phyloP scores from a whole-genome alignment of 2,329 filamentous ascomycete species.

The Trichoderma cornu-damae region DNA sequence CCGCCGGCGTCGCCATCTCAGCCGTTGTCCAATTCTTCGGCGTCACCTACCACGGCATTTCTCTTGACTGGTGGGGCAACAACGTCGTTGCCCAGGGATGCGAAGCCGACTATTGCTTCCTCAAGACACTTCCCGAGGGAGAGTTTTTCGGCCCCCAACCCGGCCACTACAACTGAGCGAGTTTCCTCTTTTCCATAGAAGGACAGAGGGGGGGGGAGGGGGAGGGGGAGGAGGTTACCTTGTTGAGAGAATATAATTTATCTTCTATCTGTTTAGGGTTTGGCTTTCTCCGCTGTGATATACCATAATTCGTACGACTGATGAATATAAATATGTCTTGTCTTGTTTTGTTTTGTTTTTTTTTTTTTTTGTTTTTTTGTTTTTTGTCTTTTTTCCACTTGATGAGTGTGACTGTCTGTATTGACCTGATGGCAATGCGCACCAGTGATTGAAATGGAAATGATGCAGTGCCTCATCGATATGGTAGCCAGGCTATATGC shows the following conservation, averaged over 20 bases:
- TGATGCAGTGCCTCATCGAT: too few species aligned
- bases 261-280: neutral
- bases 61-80: slow-evolving; percentile 43
- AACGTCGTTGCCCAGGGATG: slow-evolving; percentile 25
- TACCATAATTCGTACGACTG: neutral
- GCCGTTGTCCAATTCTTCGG: slow-evolving; percentile 43
- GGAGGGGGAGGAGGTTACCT: too few species aligned
- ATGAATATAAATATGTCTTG: neutral
- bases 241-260: neutral
- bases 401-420: too few species aligned
- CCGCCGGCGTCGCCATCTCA: slow-evolving; percentile 39
- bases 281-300: neutral
- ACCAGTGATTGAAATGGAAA: too few species aligned
- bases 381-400: too few species aligned
- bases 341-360: too few species aligned
- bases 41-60: slow-evolving; percentile 29
- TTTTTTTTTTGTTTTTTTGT: too few species aligned
- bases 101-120: slow-evolving; percentile 20
- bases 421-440: too few species aligned
- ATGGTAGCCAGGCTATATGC: too few species aligned
- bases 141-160: slow-evolving; percentile 28
- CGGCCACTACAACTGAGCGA: slow-evolving; percentile 3
- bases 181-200: neutral
- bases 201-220: neutral
- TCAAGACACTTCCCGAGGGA: slow-evolving; percentile 24